Evolutionary conservation across 2,329 filamentous ascomycete species (phyloP), one percentile per base, ranked within the genome.

Genomic region (Curvularia spicifera): DNA sequence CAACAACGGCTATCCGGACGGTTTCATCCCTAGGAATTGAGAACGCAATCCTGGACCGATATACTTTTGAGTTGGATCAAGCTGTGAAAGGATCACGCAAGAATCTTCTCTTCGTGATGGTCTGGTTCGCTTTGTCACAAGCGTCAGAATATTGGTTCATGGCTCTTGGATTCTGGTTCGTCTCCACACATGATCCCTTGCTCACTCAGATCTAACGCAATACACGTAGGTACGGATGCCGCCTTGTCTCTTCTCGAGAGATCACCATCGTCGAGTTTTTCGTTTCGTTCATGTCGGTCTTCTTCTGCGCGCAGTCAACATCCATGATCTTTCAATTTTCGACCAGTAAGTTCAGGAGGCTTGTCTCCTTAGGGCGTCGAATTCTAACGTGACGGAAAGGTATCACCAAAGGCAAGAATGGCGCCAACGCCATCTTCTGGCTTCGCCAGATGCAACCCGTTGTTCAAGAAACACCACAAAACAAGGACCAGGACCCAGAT

Each of bases 331-430:
- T 57, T 31, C 51, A 53, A 28, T 57, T 47, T 49, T 53, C 42
- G 15, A 57, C 54, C 15, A 52, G 97, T 37, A 37, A 37, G 35
- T 37, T 35, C 33, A 35, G 10, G 33, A 15, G 33, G 5, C 12
- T 13, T 35, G 6, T 35, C 5, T 35, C 6, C 10, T 35, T 5
- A 35, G 1, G 1, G 13, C 33, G n/a, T 35, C 33, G 6, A 15
- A 35, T n/a, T 15, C 15, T 37, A 37, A 37, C 15, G 7, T 5
- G n/a, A 4, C 15, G 2, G 18, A 35, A 37, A 37, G 35, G 35
- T 67, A 97, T 97, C 91, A 91, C 93, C 67, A 97, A 97, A 79
- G 93, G 93, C 0, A 82, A 96, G 22, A 89, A 92, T 57, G 91
- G 93, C 0, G 91, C 93, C 3, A 80, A 81, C 54, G 78, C 78